Evolutionary conservation across 2,329 filamentous ascomycete species (phyloP), one percentile per base, ranked within the genome.

Genomic region (Leptosphaerulina australis): DNA sequence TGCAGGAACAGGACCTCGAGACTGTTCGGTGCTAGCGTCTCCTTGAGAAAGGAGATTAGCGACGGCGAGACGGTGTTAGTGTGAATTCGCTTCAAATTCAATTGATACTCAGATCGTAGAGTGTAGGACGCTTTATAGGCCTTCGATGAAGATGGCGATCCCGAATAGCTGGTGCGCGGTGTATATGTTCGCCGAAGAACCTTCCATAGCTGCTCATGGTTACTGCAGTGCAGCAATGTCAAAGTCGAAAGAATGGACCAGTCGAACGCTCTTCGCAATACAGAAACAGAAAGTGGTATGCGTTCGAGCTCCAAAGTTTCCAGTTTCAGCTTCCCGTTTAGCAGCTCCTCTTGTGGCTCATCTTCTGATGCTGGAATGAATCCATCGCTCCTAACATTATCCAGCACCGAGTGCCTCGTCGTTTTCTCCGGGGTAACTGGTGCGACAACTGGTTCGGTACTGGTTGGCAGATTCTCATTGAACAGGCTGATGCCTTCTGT

Each of bases 1-100:
- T 92, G 88, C 38, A 94, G 72, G 67, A 91, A 91, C 8, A 94
- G 77, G 7, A 85, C 85, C 70, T 94, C 88, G n/a, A 94, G 77
- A 21, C 84, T 88, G 68, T 94, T 90, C 1, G 90, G 90, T 15
- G 86, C 86, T 28, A 94, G 77, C 0, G 88, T 87, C 54, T 92
- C 88, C 61, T 87, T 89, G 55, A 94, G 78, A 65, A 94, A 93
- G 1, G 80, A 79, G 44, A 94, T 83, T 12, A 94, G 75, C 18
- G 86, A 79, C 6, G 82, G 77, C 1, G 88, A 88, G 2, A 88
- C 86, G 10, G 79, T 80, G 70, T 94, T 88, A 1, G 88, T 90
- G 63, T 92, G 88, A 11, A 94, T 81, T 56, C 86, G 83, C 71
- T 87, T 91, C 41, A 94, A 74, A 4, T 82, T 83, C 9, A 94